phyloP scores from a whole-genome alignment of 352 stramenopile species.

The Phytophthora idaei region DNA sequence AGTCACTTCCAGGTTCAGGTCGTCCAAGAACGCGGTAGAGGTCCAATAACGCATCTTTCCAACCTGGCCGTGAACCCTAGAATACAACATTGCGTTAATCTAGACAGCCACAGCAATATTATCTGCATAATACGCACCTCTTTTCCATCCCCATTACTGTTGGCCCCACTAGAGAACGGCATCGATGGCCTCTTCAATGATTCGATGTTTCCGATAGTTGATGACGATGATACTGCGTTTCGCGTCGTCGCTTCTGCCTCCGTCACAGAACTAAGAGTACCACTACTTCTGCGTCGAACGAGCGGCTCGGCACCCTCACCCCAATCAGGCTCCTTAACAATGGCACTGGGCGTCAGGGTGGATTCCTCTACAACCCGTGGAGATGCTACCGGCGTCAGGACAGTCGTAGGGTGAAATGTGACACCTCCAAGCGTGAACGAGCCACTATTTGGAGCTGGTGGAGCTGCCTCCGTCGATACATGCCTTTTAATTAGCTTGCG shows the following conservation, averaged over 20 bases:
- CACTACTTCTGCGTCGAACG: conserved; percentile 46
- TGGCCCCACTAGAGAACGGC: conserved; percentile 15
- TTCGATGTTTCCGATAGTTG: conserved; percentile 32
- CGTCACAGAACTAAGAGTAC: conserved; percentile 40
- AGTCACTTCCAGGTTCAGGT: conserved; percentile 67
- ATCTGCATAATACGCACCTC: conserved; percentile 42
- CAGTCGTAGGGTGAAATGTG: conserved; percentile 57
- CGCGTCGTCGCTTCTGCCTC: conserved; percentile 30
- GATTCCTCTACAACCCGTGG: conserved; percentile 40
- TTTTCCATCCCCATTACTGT: conserved; percentile 33
- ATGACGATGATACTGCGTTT: conserved; percentile 37
- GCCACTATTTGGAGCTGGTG: conserved; percentile 36
- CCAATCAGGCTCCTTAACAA: conserved; percentile 45
- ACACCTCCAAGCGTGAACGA: conserved; percentile 58
- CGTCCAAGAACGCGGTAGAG: conserved; percentile 68
- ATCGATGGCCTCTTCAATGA: conserved; percentile 26
- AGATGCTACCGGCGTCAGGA: conserved; percentile 53
- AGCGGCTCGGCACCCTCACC: conserved; percentile 35
- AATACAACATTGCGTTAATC: conserved; percentile 5
- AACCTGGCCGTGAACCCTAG: conserved; percentile 42
- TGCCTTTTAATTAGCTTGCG: conserved; percentile 71
- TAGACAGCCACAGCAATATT: background rate
- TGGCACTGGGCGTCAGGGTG: conserved; percentile 46
- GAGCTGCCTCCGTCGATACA: conserved; percentile 43
- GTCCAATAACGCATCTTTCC: conserved; percentile 73